Evolutionary conservation across 805 yeast species (phyloP).

Genomic region (Scheffersomyces spartinae): DNA sequence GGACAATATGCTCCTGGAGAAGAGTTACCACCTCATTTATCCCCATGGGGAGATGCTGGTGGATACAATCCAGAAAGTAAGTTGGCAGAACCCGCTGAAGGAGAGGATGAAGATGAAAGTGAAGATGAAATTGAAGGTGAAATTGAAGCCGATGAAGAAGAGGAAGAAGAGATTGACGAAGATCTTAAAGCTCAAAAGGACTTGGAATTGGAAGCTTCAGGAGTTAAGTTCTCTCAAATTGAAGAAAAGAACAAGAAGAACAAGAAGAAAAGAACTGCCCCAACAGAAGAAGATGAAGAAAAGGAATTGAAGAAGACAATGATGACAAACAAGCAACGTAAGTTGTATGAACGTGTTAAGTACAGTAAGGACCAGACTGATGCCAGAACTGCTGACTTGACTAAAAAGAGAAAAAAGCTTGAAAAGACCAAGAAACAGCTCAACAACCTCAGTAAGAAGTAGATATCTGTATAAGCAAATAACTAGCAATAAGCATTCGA

Average conservation of each 20-base stretch:
- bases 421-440: slow-evolving; percentile 46
- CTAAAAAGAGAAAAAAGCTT: slow-evolving; percentile 58
- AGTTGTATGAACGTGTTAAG: slow-evolving; percentile 90
- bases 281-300: slow-evolving; percentile 57
- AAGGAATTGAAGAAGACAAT: slow-evolving; percentile 88
- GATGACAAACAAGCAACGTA: slow-evolving; percentile 97
- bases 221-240: slow-evolving; percentile 62
- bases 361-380: slow-evolving; percentile 79
- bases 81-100: slow-evolving; percentile 27
- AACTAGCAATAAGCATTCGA: slow-evolving; percentile 3
- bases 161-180: slow-evolving; percentile 40
- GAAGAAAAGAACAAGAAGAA: slow-evolving; percentile 19
- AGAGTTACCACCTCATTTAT: slow-evolving; percentile 87
- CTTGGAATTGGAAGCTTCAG: slow-evolving; percentile 67
- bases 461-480: slow-evolving; percentile 1
- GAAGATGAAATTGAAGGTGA: slow-evolving; percentile 40
- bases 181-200: slow-evolving; percentile 77
- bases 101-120: slow-evolving; percentile 31
- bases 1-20: slow-evolving; percentile 89
- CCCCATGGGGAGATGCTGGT: slow-evolving; percentile 98
- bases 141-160: slow-evolving; percentile 42
- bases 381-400: slow-evolving; percentile 55
- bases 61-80: slow-evolving; percentile 74
- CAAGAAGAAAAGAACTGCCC: slow-evolving; percentile 31
- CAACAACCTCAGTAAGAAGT: slow-evolving; percentile 11